A percentile compares a stretch with the other conserved stretches of the same genome.
phyloP scores from a whole-genome alignment of 805 yeast genomes.

The Suhomyces sp. region DNA sequence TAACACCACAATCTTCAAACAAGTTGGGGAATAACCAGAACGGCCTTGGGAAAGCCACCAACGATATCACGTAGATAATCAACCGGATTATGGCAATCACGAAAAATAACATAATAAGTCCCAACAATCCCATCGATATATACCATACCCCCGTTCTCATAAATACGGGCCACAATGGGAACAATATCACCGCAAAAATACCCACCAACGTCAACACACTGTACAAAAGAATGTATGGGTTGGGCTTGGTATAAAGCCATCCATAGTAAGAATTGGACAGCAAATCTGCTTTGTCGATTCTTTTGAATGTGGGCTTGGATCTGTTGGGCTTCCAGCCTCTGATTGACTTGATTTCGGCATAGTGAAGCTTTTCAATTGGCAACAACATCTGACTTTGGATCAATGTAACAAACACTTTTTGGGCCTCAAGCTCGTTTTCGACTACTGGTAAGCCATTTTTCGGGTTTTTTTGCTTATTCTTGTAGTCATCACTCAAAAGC shows the following conservation, averaged over 20 bases:
- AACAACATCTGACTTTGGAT: slow-evolving; percentile 71
- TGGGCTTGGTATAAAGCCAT: slow-evolving; percentile 79
- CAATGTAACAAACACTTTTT: slow-evolving; percentile 59
- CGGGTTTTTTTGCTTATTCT: slow-evolving; percentile 47
- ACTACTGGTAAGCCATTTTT: slow-evolving; percentile 43
- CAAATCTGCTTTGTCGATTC: slow-evolving; percentile 56
- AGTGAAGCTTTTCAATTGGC: slow-evolving; percentile 73
- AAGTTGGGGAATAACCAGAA: slow-evolving; percentile 95
- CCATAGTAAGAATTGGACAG: slow-evolving; percentile 69
- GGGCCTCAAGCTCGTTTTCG: slow-evolving; percentile 52
- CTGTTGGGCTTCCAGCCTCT: slow-evolving; percentile 62
- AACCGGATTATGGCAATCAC: slow-evolving; percentile 76
- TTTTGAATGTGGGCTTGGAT: slow-evolving; percentile 58
- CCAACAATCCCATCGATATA: slow-evolving; percentile 71
- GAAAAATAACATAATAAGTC: slow-evolving; percentile 71
- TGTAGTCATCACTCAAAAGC: slow-evolving; percentile 68
- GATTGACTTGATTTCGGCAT: slow-evolving; percentile 53
- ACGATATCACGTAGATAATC: slow-evolving; percentile 60
- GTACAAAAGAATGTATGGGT: slow-evolving; percentile 59
- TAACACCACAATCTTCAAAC: slow-evolving; percentile 90
- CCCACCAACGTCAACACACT: slow-evolving; percentile 66
- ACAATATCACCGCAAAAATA: slow-evolving; percentile 62
- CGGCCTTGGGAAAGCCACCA: slow-evolving; percentile 62
- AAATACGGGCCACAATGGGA: slow-evolving; percentile 93
- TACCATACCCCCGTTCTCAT: slow-evolving; percentile 93